Conservation (phyloP, 1,139 yeast genomes). For the Fermentozyma sake region DNA sequence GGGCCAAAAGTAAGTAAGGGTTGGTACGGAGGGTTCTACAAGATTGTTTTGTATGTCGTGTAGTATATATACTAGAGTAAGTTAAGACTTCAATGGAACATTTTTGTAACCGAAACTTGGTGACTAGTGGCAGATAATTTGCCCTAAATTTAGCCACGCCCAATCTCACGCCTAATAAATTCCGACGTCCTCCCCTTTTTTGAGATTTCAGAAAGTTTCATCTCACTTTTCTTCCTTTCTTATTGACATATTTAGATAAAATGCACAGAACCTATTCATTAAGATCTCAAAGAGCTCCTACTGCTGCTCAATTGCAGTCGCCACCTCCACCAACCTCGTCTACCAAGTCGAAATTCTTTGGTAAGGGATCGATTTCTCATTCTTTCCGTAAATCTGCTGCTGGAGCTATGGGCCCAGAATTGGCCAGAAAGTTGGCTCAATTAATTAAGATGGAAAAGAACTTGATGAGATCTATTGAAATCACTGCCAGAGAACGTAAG, state of each 20-base stretch:
- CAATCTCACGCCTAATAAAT: too few species aligned
- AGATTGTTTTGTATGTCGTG: too few species aligned
- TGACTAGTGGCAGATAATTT: too few species aligned
- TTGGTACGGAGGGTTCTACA: too few species aligned
- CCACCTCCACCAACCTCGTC: conserved; percentile 80
- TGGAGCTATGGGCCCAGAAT: conserved; percentile 73
- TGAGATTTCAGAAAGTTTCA: conserved; percentile 2
- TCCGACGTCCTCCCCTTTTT: not conserved
- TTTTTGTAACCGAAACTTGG: too few species aligned
- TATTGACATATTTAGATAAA: conserved; percentile 1
- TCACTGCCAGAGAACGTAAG: conserved; percentile 73
- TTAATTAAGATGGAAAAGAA: conserved; percentile 80
- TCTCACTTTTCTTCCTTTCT: conserved; percentile 1
- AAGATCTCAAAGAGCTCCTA: conserved; percentile 76
- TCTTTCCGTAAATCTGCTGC: conserved; percentile 68
- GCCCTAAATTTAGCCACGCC: too few species aligned
- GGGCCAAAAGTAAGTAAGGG: too few species aligned
- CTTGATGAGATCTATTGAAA: conserved; percentile 74
- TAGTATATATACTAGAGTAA: too few species aligned
- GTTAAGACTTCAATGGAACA: too few species aligned
- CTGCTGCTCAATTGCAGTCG: conserved; percentile 74
- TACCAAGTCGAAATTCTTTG: conserved; percentile 66
- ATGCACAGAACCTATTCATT: conserved; percentile 85
- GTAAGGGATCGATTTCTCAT: conserved; percentile 64
- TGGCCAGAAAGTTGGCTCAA: conserved; percentile 71